Evolutionary conservation across 2,329 filamentous ascomycete genomes (phyloP), one percentile per base, ranked within the genome.

Genomic region (Fusarium austroafricanum): DNA sequence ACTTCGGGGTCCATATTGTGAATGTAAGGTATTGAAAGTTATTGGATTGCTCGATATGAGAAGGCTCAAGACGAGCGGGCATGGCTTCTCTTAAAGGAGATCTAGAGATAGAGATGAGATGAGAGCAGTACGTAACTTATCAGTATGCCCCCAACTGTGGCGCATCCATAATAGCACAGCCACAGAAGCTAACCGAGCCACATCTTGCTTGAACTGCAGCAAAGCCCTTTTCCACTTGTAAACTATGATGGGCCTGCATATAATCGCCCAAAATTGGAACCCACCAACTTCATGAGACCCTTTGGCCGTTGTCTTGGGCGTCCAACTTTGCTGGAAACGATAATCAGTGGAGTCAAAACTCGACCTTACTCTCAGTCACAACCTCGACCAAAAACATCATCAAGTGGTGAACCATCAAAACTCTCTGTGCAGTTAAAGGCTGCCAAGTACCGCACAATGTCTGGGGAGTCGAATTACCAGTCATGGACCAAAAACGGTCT

Each of bases 401-500:
- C 65, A 71, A 72, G 72, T 71, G 69, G 69, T 72, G 67, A 73
- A 61, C 47, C 53, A 23, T 39, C 44, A 21, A 49, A 68, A 50
- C 21, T 54, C 44, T 43, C 62, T 38, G 37, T 56, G 35, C 62
- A 57, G 46, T 61, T 45, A 42, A 68, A 70, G 28, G 37, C 61
- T 45, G 47, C 54, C n/a, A 68, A 51, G 54, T 68, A 68, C 44
- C 61, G 68, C 64, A 75, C 71, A 55, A 80, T 76, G 77, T 68
- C 75, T 14, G 70, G 73, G 28, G 75, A 78, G 17, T 57, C 71
- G 20, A 80, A 82, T 43, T 94, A 94, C 79, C 83, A 83, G 39
- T 83, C 82, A 67, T 94, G 91, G 91, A 89, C 86, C 54, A 89
- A 87, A 65, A 84, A 88, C 38, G 87, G 87, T 43, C 86, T 96